Evolutionary conservation across 1,284 basidiomycete genomes (phyloP).

Genomic region (Trametes versicolor): DNA sequence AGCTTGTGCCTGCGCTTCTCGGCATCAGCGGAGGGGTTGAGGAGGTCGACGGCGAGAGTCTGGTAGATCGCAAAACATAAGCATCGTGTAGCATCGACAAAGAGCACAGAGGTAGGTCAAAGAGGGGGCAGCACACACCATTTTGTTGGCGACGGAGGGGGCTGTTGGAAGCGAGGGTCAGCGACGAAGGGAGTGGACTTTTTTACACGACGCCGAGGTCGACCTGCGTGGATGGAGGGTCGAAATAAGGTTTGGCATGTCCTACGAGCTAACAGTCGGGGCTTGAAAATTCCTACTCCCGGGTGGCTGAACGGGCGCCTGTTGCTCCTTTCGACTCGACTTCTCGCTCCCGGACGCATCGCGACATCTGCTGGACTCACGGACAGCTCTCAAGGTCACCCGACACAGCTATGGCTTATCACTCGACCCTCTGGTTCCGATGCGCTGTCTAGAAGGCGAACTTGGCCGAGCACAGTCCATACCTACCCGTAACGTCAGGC

Average conservation of each 20-base stretch:
- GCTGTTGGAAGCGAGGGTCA: slow-evolving; percentile 35
- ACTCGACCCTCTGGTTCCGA: too few relatives aligned
- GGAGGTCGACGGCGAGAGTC: slow-evolving; percentile 98
- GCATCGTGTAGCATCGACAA: neutral
- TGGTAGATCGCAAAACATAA: slow-evolving; percentile 45
- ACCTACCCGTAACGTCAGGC: too few relatives aligned
- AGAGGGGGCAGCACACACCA: slow-evolving; percentile 36
- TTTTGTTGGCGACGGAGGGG: slow-evolving; percentile 37
- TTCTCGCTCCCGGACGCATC: neutral
- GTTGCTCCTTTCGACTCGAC: neutral
- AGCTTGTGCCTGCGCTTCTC: slow-evolving; percentile 97
- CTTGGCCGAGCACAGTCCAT: too few relatives aligned
- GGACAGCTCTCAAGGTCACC: too few relatives aligned
- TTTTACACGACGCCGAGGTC: slow-evolving; percentile 43
- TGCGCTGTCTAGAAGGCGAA: too few relatives aligned
- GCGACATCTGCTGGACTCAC: too few relatives aligned
- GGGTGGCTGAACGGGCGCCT: slow-evolving; percentile 36
- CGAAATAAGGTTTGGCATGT: slow-evolving; percentile 42
- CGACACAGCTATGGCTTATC: too few relatives aligned
- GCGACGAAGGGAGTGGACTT: slow-evolving; percentile 38
- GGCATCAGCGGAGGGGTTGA: slow-evolving; percentile 92
- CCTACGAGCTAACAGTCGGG: slow-evolving; percentile 36
- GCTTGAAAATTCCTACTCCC: slow-evolving; percentile 33
- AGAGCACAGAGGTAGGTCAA: neutral
- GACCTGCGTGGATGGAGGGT: slow-evolving; percentile 42